Percentiles rank a stretch among this genome's conserved stretches.
Evolutionary conservation across 179 eudicot species (phyloP).

Genomic region (Heliamphora pulchella): DNA sequence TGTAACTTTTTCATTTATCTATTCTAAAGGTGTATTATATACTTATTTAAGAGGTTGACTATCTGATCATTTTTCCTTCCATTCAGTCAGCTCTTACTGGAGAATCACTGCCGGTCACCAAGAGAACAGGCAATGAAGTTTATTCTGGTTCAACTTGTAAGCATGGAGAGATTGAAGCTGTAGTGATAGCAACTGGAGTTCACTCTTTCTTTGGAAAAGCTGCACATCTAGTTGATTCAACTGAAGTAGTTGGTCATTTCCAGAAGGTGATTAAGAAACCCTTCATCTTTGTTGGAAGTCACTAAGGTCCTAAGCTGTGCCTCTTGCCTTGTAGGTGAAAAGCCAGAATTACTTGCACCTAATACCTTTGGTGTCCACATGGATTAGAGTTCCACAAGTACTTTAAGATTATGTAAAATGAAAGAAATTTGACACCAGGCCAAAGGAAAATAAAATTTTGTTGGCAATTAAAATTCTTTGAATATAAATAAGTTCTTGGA

Average conservation of each 20-base stretch:
- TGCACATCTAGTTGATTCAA: slow-evolving; percentile 58
- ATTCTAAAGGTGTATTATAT: not conserved
- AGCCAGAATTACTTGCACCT: not conserved
- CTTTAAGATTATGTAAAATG: not conserved
- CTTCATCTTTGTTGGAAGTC: not conserved
- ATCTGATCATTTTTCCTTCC: not conserved
- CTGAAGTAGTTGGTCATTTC: slow-evolving; percentile 59
- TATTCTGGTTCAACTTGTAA: slow-evolving; percentile 69
- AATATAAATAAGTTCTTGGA: not conserved
- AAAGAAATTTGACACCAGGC: slow-evolving; percentile 3
- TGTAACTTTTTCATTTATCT: not conserved
- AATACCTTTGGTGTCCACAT: not conserved
- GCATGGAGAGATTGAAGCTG: slow-evolving; percentile 43
- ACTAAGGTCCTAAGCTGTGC: not conserved
- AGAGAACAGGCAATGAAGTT: slow-evolving; percentile 55
- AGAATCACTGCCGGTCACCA: slow-evolving; percentile 61
- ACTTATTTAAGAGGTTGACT: not conserved
- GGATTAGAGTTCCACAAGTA: not conserved
- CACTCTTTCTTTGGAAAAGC: slow-evolving; percentile 74
- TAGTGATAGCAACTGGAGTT: slow-evolving; percentile 47
- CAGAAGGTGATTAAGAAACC: slow-evolving; percentile 41
- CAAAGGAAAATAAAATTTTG: not conserved
- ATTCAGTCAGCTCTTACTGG: slow-evolving; percentile 64
- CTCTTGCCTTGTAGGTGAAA: slow-evolving; percentile 5
- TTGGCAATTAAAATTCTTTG: slow-evolving; percentile 4